Percentiles rank a stretch among this genome's conserved stretches.
phyloP scores from a whole-genome alignment of 1,284 basidiomycete species.

The Stereum hirsutum region DNA sequence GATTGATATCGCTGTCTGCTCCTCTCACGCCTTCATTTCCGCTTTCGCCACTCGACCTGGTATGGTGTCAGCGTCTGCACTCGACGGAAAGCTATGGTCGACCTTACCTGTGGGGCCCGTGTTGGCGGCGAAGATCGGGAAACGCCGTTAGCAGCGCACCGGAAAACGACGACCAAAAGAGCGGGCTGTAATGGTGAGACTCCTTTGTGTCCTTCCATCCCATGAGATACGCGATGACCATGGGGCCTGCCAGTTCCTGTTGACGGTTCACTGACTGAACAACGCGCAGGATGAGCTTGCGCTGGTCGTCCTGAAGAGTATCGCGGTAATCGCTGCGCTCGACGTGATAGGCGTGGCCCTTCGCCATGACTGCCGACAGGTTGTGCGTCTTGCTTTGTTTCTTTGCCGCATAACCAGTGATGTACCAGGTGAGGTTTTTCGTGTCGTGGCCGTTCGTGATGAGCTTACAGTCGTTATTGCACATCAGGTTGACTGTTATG shows the following conservation, averaged over 20 bases:
- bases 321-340: conserved; percentile 9
- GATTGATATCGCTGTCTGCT: no score
- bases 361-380: conserved; percentile 22
- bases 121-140: no score
- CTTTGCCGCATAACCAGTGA: conserved; percentile 15
- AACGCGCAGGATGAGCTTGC: conserved; percentile 16
- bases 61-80: no score
- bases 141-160: conserved; percentile 10
- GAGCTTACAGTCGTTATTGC: conserved; percentile 28
- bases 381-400: conserved; percentile 16
- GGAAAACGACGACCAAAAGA: conserved; percentile 22
- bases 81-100: no score
- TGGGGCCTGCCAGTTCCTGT: conserved; percentile 25
- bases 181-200: conserved; percentile 22
- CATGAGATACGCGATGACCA: conserved; percentile 27
- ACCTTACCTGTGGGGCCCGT: no score
- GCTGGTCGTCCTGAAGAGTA: conserved; percentile 13
- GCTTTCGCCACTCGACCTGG: no score
- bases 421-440: conserved; percentile 11
- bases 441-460: conserved; percentile 23
- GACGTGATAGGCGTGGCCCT: conserved; percentile 19
- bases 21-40: no score
- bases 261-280: conserved; percentile 21
- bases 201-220: conserved; percentile 22
- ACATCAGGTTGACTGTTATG: conserved; percentile 13